Base-by-base conservation (phyloP, 345 rosid species). In the Boechera retrofracta region DNA sequence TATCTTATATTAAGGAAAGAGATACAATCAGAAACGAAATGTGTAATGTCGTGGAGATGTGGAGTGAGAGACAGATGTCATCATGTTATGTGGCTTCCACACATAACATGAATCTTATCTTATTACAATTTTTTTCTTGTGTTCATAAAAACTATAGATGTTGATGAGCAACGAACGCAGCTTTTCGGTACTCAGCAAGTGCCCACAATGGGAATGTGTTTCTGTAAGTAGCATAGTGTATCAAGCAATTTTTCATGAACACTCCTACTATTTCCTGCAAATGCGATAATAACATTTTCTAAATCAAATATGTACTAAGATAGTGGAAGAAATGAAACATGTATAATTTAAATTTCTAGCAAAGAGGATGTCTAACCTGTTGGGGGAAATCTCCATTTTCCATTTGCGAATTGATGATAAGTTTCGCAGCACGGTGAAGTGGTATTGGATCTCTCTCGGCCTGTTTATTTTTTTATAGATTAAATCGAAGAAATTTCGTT, bases 321-420 rank as follows among this genome's bases (percentile, higher is more conserved):
- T 44, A 12, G 13, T 44, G 48, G 1, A 44, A 44, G 48, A 0
- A 4, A 44, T 13, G 5, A 44, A 13, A 44, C 48, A 12, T 44
- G 12, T 4, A 12, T 13, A 4, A 1, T 44, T 5, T 42, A 12
- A 44, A 5, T 7, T 6, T 49, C 4, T 7, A 49, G 2, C 54
- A 49, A 9, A 52, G 2, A 21, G 45, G 48, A 42, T 55, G 64
- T 28, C 24, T 51, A 21, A 88, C 92, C 86, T 89, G 88, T 67
- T 89, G 89, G 1, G 98, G 97, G 54, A 87, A 92, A 67, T 84
- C 89, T 3, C 97, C 97, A 55, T 82, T 77, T 41, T 79, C 88
- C 38, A 82, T 24, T 41, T 90, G 96, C 15, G 91, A 89, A 79
- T 83, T 90, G 76, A 92, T 90, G 72, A 92, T 64, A 39, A 90